Base-by-base conservation (phyloP, 1,284 basidiomycete genomes). In the Cryptococcus neoformans region DNA sequence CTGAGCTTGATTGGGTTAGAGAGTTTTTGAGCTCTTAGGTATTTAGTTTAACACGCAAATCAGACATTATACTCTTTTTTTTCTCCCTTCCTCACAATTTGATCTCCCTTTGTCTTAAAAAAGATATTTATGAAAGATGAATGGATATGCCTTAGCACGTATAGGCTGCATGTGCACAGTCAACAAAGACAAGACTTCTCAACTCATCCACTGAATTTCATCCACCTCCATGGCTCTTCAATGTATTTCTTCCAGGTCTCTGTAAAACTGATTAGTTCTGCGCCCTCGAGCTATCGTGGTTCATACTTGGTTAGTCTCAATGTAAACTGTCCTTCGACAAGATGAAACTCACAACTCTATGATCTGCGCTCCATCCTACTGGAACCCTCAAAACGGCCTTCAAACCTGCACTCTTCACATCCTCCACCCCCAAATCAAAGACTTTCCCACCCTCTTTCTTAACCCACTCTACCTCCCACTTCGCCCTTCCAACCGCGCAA, bases 301-400 rank as follows among this genome's bases (percentile, higher is more conserved):
- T n/a, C n/a, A n/a, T n/a, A n/a, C n/a, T n/a, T n/a, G 14, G 28
- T 63, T 50, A 56, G 51, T 49, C n/a, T 14, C 21, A 50, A 40
- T 8, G 11, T 44, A 12, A 40, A 40, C 39, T 40, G 8, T 40
- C 9, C 9, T 40, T n/a, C n/a, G 40, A 49, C 46, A 6, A 2
- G 17, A 47, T 21, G 1, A 35, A 6, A 67, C 69, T 64, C 52
- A 95, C 87, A 6, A 95, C 86, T 16, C 93, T 79, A 79, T 96
- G 93, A 73, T 96, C 93, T 37, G 88, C 93, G 63, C 85, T 87
- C 88, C 91, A 94, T 59, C 88, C 89, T 3, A 92, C 83, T 21
- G 85, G 84, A 49, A 91, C 78, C 76, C 86, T 85, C 59, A 94
- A 75, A 64, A 90, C 81, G 37, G 78, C 76, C 54, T 65, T 64